These are phyloP conservation scores for Aspergillus sp. DNA, from an alignment of 2,329 filamentous ascomycete genomes.

Conservation along the genomic window DNA sequence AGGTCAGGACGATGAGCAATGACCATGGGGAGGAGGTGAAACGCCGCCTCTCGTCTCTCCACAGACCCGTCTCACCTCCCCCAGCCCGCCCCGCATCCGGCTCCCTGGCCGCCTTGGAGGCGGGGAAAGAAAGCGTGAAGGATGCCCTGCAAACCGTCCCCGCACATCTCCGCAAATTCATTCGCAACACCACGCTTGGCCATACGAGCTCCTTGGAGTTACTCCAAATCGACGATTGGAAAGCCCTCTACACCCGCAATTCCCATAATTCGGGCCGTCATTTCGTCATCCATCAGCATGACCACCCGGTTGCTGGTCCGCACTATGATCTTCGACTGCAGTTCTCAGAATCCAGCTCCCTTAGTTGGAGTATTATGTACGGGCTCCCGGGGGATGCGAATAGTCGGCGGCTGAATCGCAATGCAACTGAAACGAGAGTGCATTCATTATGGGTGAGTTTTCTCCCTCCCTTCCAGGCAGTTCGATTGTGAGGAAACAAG, in stretches of 20 bases:
- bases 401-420: slow-evolving; percentile 54
- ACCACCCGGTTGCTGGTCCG: slow-evolving; percentile 67
- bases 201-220: neutral
- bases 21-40: neutral
- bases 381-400: slow-evolving; percentile 61
- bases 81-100: neutral
- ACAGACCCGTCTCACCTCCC: slow-evolving; percentile 2
- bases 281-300: slow-evolving; percentile 72
- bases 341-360: slow-evolving; percentile 66
- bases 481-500: neutral
- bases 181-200: slow-evolving; percentile 14
- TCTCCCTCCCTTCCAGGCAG: neutral
- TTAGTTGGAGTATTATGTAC: slow-evolving; percentile 66
- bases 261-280: slow-evolving; percentile 50
- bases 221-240: slow-evolving; percentile 33
- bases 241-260: slow-evolving; percentile 50
- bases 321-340: slow-evolving; percentile 71
- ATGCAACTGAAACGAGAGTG: slow-evolving; percentile 62
- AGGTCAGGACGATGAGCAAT: neutral
- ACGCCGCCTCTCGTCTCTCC: neutral
- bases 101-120: slow-evolving; percentile 50
- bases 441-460: slow-evolving; percentile 58
- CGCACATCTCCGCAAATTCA: slow-evolving; percentile 36
- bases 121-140: slow-evolving; percentile 48
- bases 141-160: slow-evolving; percentile 53